phyloP scores from a whole-genome alignment of 2,329 filamentous ascomycete species.

The Spiromastix sp. region DNA sequence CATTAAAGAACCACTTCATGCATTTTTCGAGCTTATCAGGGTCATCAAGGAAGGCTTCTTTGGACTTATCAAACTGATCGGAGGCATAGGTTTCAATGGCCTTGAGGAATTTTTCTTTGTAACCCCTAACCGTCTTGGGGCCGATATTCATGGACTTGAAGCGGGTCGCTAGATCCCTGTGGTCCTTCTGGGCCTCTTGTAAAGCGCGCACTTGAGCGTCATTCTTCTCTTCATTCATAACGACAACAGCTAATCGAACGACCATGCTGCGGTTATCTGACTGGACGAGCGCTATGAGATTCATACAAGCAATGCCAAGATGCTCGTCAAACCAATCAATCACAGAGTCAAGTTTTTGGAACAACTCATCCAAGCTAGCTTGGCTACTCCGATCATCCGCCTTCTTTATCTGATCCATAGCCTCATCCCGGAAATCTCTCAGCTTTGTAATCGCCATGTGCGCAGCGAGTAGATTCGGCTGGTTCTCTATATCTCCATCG shows the following conservation, averaged over 20 bases:
- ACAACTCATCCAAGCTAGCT: slow-evolving; percentile 80
- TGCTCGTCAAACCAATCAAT: slow-evolving; percentile 96
- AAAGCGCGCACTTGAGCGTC: slow-evolving; percentile 84
- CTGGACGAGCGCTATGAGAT: slow-evolving; percentile 77
- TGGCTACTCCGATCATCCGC: slow-evolving; percentile 64
- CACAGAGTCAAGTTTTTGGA: slow-evolving; percentile 71
- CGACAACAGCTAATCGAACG: slow-evolving; percentile 80
- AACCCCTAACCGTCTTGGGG: slow-evolving; percentile 82
- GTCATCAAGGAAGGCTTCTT: slow-evolving; percentile 70
- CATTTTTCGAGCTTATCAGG: slow-evolving; percentile 74
- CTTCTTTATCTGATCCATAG: slow-evolving; percentile 87
- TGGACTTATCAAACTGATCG: slow-evolving; percentile 61
- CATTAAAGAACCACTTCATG: slow-evolving; percentile 95
- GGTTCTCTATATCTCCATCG: slow-evolving; percentile 74
- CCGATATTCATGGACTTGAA: slow-evolving; percentile 95
- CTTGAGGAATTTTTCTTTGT: slow-evolving; percentile 90
- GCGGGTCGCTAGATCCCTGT: slow-evolving; percentile 83
- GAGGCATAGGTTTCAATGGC: slow-evolving; percentile 65
- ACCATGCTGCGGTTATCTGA: slow-evolving; percentile 81
- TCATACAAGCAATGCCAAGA: slow-evolving; percentile 77
- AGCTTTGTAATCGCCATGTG: slow-evolving; percentile 89
- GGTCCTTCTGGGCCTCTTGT: slow-evolving; percentile 89
- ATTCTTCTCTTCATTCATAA: slow-evolving; percentile 93
- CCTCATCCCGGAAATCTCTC: slow-evolving; percentile 88
- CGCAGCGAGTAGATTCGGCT: slow-evolving; percentile 79